Percentiles rank a stretch among this genome's conserved stretches.
These are phyloP conservation scores for Spizellomyces sp. DNA, from an alignment of 192 early-diverging fungal genomes.

Conservation along the genomic window DNA sequence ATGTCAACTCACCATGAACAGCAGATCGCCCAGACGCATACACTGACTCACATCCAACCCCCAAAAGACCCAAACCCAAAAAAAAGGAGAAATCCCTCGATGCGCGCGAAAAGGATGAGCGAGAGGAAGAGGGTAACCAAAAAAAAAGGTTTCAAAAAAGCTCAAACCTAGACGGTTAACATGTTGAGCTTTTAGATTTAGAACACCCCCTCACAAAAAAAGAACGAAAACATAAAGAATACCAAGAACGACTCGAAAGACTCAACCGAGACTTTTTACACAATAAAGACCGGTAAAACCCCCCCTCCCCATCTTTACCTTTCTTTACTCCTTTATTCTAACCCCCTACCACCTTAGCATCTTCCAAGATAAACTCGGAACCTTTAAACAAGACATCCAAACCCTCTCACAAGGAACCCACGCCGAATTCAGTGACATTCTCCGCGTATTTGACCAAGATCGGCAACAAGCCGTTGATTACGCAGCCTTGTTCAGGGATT, in stretches of 20 bases:
- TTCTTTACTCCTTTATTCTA: not conserved
- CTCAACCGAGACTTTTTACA: conserved; percentile 63
- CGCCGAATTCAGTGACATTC: conserved; percentile 66
- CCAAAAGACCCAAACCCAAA: too few relatives aligned
- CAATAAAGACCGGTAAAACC: conserved; percentile 60
- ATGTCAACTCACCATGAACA: too few relatives aligned
- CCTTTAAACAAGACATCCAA: conserved; percentile 37
- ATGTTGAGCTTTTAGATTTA: too few relatives aligned
- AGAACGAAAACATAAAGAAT: conserved; percentile 57
- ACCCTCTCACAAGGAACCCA: conserved; percentile 41
- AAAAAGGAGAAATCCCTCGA: too few relatives aligned
- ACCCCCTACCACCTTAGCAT: conserved; percentile 39
- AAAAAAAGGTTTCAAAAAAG: too few relatives aligned
- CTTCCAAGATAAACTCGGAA: conserved; percentile 47
- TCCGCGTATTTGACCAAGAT: conserved; percentile 59
- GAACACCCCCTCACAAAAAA: conserved; percentile 46
- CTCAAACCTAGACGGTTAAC: too few relatives aligned
- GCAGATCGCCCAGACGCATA: too few relatives aligned
- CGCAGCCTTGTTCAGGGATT: conserved; percentile 67
- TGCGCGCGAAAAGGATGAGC: too few relatives aligned
- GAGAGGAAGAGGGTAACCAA: too few relatives aligned
- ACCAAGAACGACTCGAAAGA: conserved; percentile 55
- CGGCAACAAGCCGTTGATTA: conserved; percentile 57
- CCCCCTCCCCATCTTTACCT: not conserved
- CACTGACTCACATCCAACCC: too few relatives aligned